phyloP scores from a whole-genome alignment of 306 rosid species.

The Senna siamea region DNA sequence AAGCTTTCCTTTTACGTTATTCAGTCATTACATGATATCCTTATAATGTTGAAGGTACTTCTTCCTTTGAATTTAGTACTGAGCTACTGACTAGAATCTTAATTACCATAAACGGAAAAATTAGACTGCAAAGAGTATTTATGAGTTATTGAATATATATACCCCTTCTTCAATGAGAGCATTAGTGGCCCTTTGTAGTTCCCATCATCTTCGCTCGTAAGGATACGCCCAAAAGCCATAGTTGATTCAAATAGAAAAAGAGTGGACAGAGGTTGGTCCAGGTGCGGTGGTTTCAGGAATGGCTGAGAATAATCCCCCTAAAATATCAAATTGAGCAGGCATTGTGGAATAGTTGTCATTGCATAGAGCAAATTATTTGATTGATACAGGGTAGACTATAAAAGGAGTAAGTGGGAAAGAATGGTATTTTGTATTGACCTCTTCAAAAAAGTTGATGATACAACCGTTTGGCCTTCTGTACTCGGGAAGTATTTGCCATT shows the following conservation, averaged over 20 bases:
- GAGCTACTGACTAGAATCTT: constrained; percentile 46
- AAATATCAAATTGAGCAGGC: constrained; percentile 5
- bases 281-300: constrained; percentile 95
- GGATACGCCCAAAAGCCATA: constrained; percentile 92
- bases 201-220: constrained; percentile 83
- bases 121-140: constrained; percentile 40
- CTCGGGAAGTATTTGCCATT: constrained; percentile 95
- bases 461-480: constrained; percentile 97
- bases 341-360: constrained; percentile 24
- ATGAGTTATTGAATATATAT: constrained; percentile 41
- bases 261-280: constrained; percentile 94
- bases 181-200: constrained; percentile 94
- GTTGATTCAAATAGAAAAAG: constrained; percentile 88
- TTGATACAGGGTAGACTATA: constrained; percentile 39
- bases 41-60: constrained; percentile 49
- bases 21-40: constrained; percentile 43
- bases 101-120: constrained; percentile 38
- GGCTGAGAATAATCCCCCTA: constrained; percentile 98
- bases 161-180: constrained; percentile 91
- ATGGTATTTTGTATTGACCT: constrained; percentile 67
- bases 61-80: constrained; percentile 50
- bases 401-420: constrained; percentile 40
- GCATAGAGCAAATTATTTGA: constrained; percentile 37
- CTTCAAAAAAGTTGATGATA: constrained; percentile 88
- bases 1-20: constrained; percentile 40